phyloP scores from a whole-genome alignment of 768 basidiomycete genomes.

The Strobilomyces confusus region DNA sequence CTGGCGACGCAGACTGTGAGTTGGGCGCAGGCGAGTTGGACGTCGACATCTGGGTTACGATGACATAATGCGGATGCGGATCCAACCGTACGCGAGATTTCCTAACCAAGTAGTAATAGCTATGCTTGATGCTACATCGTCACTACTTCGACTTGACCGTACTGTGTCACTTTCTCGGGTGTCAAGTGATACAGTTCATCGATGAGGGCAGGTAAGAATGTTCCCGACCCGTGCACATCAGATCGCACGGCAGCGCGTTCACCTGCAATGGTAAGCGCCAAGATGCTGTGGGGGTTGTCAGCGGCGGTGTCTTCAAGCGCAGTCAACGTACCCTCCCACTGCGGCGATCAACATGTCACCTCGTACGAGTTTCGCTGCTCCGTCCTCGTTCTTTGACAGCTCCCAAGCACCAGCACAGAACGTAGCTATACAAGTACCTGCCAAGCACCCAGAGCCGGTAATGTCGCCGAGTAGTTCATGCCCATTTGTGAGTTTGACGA shows the following conservation, averaged over 20 bases:
- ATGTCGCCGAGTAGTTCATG: slow-evolving; percentile 69
- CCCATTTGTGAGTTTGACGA: slow-evolving; percentile 74
- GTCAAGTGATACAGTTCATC: slow-evolving; percentile 53
- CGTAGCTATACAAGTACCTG: slow-evolving; percentile 71
- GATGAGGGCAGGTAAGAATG: slow-evolving; percentile 61
- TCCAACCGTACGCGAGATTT: too few species aligned
- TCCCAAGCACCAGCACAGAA: slow-evolving; percentile 69
- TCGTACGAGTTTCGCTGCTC: slow-evolving; percentile 48
- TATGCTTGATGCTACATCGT: not conserved
- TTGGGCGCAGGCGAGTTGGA: slow-evolving; percentile 27
- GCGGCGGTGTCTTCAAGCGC: not conserved
- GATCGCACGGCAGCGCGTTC: slow-evolving; percentile 49
- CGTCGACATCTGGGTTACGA: too few species aligned
- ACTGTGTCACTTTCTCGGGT: slow-evolving; percentile 31
- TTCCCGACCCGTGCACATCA: slow-evolving; percentile 59
- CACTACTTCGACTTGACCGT: slow-evolving; percentile 29
- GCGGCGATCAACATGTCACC: slow-evolving; percentile 79
- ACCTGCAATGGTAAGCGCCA: slow-evolving; percentile 58
- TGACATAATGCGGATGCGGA: too few species aligned
- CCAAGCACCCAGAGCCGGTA: slow-evolving; percentile 88
- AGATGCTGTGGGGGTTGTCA: slow-evolving; percentile 36
- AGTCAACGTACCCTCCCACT: slow-evolving; percentile 61
- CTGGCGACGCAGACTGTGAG: slow-evolving; percentile 31
- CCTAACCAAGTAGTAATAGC: too few species aligned
- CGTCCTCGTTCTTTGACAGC: slow-evolving; percentile 27